A percentile compares a stretch with the other conserved stretches of the same genome.
Evolutionary conservation across 306 rosid species (phyloP).

Genomic region (Cyamopsis tetragonoloba): DNA sequence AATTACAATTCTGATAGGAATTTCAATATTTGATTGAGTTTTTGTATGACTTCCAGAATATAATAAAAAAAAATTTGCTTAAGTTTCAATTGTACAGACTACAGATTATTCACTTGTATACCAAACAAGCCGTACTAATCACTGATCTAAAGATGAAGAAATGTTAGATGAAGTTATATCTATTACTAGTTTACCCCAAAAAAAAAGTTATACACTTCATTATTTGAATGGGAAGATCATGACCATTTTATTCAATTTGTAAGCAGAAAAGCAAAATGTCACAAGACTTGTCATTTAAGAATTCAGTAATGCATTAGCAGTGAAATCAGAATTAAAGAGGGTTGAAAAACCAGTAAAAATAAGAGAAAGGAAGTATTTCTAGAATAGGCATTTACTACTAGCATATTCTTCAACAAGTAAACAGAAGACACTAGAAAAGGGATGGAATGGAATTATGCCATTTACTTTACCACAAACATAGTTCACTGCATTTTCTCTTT

Average conservation of each 20-base stretch:
- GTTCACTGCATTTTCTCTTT: background rate
- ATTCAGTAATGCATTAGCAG: background rate
- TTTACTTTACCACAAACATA: constrained; percentile 1
- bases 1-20: background rate
- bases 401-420: constrained; percentile 25
- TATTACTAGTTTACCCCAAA: no score
- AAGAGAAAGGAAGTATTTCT: background rate
- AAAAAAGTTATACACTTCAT: background rate
- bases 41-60: background rate
- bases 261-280: background rate
- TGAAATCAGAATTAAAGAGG: constrained; percentile 2
- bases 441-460: constrained; percentile 19
- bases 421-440: constrained; percentile 9
- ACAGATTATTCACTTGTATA: no score
- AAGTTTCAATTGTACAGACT: no score
- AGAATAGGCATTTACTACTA: constrained; percentile 14
- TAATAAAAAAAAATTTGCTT: no score
- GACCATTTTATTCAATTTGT: background rate
- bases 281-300: background rate
- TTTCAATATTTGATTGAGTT: background rate
- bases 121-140: background rate
- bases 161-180: no score
- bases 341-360: background rate
- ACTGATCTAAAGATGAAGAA: no score
- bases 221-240: background rate